Conservation (phyloP, 2,329 filamentous ascomycete species). For the Aspergillus sp. region DNA sequence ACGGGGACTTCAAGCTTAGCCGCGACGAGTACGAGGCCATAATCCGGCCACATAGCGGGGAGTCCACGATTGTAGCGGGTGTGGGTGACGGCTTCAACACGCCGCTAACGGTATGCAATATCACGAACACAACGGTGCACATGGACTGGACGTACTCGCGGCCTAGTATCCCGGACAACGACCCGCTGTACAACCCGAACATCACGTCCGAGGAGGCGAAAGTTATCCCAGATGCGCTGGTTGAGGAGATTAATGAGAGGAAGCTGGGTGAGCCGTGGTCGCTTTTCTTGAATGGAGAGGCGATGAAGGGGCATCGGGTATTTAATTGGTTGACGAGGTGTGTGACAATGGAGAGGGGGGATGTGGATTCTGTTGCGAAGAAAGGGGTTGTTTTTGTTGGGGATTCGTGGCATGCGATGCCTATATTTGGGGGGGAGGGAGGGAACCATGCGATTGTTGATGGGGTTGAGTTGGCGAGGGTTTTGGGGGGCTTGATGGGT, state of each 20-base stretch:
- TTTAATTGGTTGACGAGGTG: slow-evolving; percentile 11
- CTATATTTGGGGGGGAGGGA: slow-evolving; percentile 14
- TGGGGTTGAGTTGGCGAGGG: slow-evolving; percentile 9
- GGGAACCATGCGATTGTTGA: slow-evolving; percentile 13
- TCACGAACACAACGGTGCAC: slow-evolving; percentile 5
- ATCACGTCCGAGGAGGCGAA: slow-evolving; percentile 10
- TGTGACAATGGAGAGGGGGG: slow-evolving; percentile 1
- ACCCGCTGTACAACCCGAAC: slow-evolving; percentile 6
- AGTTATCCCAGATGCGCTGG: neutral
- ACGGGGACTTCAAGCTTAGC: slow-evolving; percentile 8
- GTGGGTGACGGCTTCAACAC: slow-evolving; percentile 14
- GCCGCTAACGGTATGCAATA: slow-evolving; percentile 11
- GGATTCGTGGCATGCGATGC: slow-evolving; percentile 16
- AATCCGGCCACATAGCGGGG: slow-evolving; percentile 3
- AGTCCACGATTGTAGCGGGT: slow-evolving; percentile 9
- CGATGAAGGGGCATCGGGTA: slow-evolving; percentile 6
- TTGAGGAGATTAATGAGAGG: slow-evolving; percentile 8
- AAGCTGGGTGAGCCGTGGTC: slow-evolving; percentile 12
- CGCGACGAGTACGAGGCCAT: slow-evolving; percentile 4
- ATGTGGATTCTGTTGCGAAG: neutral
- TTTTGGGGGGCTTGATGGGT: neutral
- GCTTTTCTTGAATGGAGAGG: slow-evolving; percentile 4
- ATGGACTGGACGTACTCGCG: slow-evolving; percentile 16
- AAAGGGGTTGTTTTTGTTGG: slow-evolving; percentile 8
- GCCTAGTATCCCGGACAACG: neutral